A percentile compares a stretch with the other conserved stretches of the same genome.
Evolutionary conservation across 352 stramenopile species (phyloP).

Genomic region (Bremia lactucae): DNA sequence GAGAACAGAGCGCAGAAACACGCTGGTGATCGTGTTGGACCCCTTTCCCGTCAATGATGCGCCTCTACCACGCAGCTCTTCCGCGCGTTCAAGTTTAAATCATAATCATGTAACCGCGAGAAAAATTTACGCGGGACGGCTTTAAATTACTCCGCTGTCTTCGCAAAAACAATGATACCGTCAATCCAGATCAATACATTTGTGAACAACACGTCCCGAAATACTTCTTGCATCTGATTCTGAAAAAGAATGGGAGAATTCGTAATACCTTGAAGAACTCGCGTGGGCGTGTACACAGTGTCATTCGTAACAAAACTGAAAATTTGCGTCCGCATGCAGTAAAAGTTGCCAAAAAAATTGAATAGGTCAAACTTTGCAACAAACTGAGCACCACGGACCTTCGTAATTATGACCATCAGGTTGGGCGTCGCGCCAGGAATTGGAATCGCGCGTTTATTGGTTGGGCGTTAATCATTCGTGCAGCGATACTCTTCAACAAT

Average conservation of each 20-base stretch:
- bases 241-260: neutral
- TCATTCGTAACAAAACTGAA: slow-evolving; percentile 2
- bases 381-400: too few relatives aligned
- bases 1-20: too few relatives aligned
- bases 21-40: neutral
- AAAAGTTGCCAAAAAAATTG: too few relatives aligned
- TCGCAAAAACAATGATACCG: neutral
- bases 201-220: neutral
- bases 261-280: neutral
- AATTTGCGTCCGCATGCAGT: too few relatives aligned
- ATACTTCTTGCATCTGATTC: neutral
- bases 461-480: too few relatives aligned
- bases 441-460: too few relatives aligned
- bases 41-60: neutral
- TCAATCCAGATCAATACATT: neutral
- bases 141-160: too few relatives aligned
- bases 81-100: neutral
- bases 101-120: neutral
- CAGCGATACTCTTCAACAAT: neutral
- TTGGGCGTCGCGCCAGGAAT: too few relatives aligned
- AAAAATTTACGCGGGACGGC: too few relatives aligned
- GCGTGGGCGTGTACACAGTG: neutral
- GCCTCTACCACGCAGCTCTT: neutral
- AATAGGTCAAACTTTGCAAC: too few relatives aligned
- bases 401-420: too few relatives aligned